phyloP scores from a whole-genome alignment of 2,329 filamentous ascomycete genomes.

The Remersonia thermophila region DNA sequence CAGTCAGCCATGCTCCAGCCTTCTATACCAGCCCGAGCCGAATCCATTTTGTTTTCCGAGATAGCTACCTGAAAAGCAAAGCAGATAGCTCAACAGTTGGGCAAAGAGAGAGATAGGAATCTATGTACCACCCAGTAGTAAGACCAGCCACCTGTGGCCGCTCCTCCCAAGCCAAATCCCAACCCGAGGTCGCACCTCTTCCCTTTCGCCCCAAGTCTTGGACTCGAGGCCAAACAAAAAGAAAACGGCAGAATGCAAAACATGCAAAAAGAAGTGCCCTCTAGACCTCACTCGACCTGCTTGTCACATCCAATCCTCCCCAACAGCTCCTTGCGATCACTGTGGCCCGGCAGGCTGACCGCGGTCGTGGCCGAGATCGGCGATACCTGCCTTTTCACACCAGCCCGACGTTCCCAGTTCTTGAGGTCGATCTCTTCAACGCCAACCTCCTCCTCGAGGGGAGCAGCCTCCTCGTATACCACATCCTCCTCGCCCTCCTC shows the following conservation, averaged over 20 bases:
- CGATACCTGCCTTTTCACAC: slow-evolving; percentile 38
- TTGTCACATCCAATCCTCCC: slow-evolving; percentile 77
- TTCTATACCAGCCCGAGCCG: too few species aligned
- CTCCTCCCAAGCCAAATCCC: not conserved
- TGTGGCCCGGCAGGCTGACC: slow-evolving; percentile 57
- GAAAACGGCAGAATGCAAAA: not conserved
- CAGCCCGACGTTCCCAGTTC: slow-evolving; percentile 46
- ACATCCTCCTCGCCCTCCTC: slow-evolving; percentile 43
- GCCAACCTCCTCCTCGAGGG: slow-evolving; percentile 63
- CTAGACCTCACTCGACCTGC: slow-evolving; percentile 38
- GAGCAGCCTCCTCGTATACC: slow-evolving; percentile 40
- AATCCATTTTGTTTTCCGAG: too few species aligned
- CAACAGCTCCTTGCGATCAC: slow-evolving; percentile 68
- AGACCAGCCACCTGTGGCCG: not conserved
- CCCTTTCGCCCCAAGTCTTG: too few species aligned
- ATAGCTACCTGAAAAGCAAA: too few species aligned
- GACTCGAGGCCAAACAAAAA: not conserved
- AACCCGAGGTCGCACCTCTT: too few species aligned
- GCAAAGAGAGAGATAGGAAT: too few species aligned
- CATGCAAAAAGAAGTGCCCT: not conserved
- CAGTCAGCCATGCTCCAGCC: too few species aligned
- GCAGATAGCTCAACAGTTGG: too few species aligned
- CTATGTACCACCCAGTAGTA: too few species aligned
- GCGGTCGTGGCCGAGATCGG: slow-evolving; percentile 30
- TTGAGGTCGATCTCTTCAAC: slow-evolving; percentile 59